A percentile compares a stretch with the other conserved stretches of the same genome.
Evolutionary conservation across 139 green algal species (phyloP).

Genomic region (Micractinium conductrix): DNA sequence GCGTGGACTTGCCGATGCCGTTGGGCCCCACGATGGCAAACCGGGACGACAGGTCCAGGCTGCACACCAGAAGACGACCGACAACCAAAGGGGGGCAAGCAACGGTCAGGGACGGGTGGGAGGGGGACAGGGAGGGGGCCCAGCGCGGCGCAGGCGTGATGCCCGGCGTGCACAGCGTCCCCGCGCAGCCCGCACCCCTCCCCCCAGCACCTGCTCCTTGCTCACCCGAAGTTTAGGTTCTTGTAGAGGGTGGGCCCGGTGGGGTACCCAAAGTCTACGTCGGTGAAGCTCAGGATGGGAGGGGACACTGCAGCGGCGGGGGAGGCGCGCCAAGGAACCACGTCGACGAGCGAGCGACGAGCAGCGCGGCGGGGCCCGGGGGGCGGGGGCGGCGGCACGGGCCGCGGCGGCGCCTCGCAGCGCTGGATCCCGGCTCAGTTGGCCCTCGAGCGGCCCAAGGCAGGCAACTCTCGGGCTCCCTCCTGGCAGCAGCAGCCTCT

Average conservation of each 20-base stretch:
- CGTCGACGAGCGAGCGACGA: too few relatives aligned
- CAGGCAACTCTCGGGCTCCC: too few relatives aligned
- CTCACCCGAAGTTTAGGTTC: constrained; percentile 58
- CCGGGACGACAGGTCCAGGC: constrained; percentile 59
- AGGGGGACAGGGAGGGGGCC: too few relatives aligned
- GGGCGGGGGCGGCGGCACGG: not conserved
- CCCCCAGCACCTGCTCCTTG: too few relatives aligned
- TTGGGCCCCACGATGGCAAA: constrained; percentile 90
- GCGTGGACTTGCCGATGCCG: constrained; percentile 82
- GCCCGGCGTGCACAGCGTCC: too few relatives aligned
- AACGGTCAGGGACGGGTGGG: not conserved
- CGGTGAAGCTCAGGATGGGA: constrained; percentile 41
- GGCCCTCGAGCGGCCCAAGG: too few relatives aligned
- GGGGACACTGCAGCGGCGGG: not conserved
- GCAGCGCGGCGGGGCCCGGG: not conserved
- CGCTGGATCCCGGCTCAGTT: too few relatives aligned
- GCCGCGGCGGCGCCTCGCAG: not conserved
- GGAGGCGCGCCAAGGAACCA: not conserved
- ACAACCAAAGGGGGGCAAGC: not conserved
- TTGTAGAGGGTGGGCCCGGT: constrained; percentile 54
- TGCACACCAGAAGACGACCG: not conserved
- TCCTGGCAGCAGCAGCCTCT: too few relatives aligned
- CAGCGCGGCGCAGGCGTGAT: too few relatives aligned
- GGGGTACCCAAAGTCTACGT: constrained; percentile 53
- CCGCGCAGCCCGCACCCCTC: too few relatives aligned